phyloP scores from a whole-genome alignment of 108 stramenopile species.

The Nitzschia putrida region DNA sequence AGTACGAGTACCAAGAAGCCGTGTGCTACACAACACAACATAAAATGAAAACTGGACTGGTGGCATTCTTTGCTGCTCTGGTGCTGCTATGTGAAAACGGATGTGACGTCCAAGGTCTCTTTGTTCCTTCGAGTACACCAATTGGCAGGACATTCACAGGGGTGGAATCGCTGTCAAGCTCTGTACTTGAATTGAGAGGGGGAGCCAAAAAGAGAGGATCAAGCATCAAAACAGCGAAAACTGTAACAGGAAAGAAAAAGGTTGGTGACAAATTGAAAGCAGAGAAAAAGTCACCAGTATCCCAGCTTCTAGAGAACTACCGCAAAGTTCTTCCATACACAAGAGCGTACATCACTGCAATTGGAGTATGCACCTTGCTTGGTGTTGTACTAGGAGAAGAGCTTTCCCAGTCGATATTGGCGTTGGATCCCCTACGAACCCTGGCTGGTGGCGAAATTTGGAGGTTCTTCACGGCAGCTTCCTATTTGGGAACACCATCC shows the following conservation, averaged over 20 bases:
- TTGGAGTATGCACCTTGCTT: constrained; percentile 63
- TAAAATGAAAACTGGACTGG: too few species aligned
- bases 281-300: constrained; percentile 1
- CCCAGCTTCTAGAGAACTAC: constrained; percentile 53
- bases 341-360: constrained; percentile 79
- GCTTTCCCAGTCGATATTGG: constrained; percentile 71
- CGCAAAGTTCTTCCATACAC: constrained; percentile 80
- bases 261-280: constrained; percentile 27
- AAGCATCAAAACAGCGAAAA: constrained; percentile 17
- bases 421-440: constrained; percentile 77
- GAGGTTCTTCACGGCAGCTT: constrained; percentile 84
- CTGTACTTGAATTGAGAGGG: constrained; percentile 23
- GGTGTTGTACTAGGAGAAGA: constrained; percentile 84
- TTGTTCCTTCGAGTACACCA: too few species aligned
- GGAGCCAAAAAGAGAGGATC: constrained; percentile 37
- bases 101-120: too few species aligned
- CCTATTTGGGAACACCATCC: constrained; percentile 84
- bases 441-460: constrained; percentile 81
- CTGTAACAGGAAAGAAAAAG: constrained; percentile 45
- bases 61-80: too few species aligned
- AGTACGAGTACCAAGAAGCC: too few species aligned
- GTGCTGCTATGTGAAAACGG: too few species aligned
- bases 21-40: too few species aligned
- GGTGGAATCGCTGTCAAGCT: too few species aligned
- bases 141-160: too few species aligned